These are phyloP conservation scores for Sporothrix protearum DNA, from an alignment of 2,329 filamentous ascomycete species.

Conservation along the genomic window DNA sequence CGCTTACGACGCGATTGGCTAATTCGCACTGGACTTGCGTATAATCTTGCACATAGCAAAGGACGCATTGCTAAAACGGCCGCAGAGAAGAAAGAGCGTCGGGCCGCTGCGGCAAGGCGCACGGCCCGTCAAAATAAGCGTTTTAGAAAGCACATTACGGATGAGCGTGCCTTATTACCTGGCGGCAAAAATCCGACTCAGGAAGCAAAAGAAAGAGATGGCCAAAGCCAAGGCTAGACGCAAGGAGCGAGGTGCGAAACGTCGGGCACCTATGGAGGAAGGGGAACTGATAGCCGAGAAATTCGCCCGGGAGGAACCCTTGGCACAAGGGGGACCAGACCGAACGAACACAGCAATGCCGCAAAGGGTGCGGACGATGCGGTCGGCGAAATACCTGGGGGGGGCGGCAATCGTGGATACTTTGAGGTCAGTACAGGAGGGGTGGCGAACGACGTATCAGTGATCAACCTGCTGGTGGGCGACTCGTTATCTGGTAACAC, in stretches of 20 bases:
- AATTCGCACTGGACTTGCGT: slow-evolving; percentile 54
- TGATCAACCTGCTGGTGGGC: no score
- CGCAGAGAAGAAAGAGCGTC: slow-evolving; percentile 47
- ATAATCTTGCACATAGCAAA: slow-evolving; percentile 59
- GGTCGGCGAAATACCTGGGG: background rate
- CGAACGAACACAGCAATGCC: background rate
- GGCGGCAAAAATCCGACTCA: slow-evolving; percentile 40
- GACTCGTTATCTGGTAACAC: no score
- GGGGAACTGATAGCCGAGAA: slow-evolving; percentile 35
- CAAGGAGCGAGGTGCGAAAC: background rate
- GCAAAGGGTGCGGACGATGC: background rate
- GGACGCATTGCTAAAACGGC: slow-evolving; percentile 50
- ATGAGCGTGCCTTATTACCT: slow-evolving; percentile 40
- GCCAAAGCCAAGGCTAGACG: slow-evolving; percentile 30
- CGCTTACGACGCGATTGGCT: slow-evolving; percentile 55
- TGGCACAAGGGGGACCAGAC: slow-evolving; percentile 17
- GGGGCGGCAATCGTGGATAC: background rate
- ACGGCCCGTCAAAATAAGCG: slow-evolving; percentile 45
- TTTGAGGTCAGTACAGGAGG: background rate
- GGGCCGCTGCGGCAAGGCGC: slow-evolving; percentile 46
- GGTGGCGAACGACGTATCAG: background rate
- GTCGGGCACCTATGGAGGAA: slow-evolving; percentile 26
- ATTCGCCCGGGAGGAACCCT: background rate
- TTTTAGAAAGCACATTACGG: slow-evolving; percentile 43
- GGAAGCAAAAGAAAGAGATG: slow-evolving; percentile 29